Evolutionary conservation across 192 early-diverging fungal species (phyloP).

Genomic region (Chytriomyces confervae): DNA sequence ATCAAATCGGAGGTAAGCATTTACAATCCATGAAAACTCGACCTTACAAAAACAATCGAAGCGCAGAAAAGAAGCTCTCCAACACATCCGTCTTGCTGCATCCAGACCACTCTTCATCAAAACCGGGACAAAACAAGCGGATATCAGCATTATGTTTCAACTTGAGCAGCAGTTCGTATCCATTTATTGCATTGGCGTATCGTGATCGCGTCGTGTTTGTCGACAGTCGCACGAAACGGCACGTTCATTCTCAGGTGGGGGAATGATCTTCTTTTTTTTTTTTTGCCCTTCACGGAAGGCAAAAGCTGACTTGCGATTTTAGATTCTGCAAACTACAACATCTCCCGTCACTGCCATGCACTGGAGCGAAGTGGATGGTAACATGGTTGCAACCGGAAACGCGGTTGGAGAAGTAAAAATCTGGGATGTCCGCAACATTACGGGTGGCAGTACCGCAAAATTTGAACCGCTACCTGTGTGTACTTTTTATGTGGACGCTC

Average conservation of each 20-base stretch:
- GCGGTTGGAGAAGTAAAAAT: conserved; percentile 15
- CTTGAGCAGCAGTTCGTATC: background rate
- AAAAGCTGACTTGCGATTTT: background rate
- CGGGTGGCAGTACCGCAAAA: background rate
- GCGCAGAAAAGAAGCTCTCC: background rate
- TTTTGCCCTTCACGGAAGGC: background rate
- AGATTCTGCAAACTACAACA: background rate
- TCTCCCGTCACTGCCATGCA: conserved; percentile 12
- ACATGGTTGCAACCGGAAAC: conserved; percentile 5
- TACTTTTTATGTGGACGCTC: background rate
- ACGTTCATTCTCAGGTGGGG: conserved; percentile 17
- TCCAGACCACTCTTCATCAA: background rate
- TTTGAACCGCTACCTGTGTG: background rate
- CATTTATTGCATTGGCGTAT: conserved; percentile 13
- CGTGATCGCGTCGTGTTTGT: conserved; percentile 19
- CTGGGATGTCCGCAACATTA: conserved; percentile 15
- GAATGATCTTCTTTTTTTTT: background rate
- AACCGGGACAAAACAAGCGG: background rate
- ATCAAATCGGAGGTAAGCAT: background rate
- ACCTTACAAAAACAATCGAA: background rate
- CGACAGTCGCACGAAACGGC: conserved; percentile 5
- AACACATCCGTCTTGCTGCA: background rate
- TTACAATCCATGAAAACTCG: background rate
- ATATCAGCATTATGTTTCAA: conserved; percentile 13
- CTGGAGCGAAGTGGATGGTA: conserved; percentile 22